Percentiles rank a stretch among this genome's conserved stretches.
Conservation (phyloP, 257 asterid species). For the Salvia hispanica region DNA sequence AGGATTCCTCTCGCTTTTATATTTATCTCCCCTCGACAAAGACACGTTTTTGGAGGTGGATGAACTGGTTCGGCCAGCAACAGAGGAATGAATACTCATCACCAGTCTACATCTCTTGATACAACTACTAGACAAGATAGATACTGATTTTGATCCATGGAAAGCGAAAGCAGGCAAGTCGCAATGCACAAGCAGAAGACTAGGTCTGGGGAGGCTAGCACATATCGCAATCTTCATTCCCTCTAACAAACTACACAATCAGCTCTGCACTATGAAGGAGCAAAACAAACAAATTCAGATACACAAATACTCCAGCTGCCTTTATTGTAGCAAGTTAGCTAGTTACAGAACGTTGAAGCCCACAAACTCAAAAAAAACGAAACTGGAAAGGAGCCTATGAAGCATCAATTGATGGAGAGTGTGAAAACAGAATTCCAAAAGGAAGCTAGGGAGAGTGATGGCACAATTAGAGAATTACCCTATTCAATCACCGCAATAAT, state of each 20-base stretch:
- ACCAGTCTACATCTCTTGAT: constrained; percentile 43
- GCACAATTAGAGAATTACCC: too few species aligned
- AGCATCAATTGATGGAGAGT: too few species aligned
- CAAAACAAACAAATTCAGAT: constrained; percentile 12
- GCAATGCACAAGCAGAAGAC: constrained; percentile 51
- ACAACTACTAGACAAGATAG: constrained; percentile 40
- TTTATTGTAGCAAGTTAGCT: too few species aligned
- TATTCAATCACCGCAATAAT: too few species aligned
- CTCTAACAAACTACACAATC: constrained; percentile 26
- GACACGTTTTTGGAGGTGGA: constrained; percentile 37
- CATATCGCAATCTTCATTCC: constrained; percentile 60
- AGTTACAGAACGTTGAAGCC: too few species aligned
- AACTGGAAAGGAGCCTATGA: too few species aligned
- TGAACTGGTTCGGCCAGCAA: constrained; percentile 51
- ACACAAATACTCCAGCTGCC: too few species aligned
- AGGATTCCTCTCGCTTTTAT: constrained; percentile 40
- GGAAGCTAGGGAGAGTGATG: too few species aligned
- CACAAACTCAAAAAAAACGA: too few species aligned
- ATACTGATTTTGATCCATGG: constrained; percentile 37
- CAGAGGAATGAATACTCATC: constrained; percentile 52
- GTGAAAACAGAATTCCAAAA: too few species aligned
- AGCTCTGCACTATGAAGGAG: constrained; percentile 37
- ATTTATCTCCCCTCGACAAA: constrained; percentile 38
- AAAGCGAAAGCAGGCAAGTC: constrained; percentile 58
- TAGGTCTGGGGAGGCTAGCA: constrained; percentile 60